Base-by-base conservation (phyloP, 2,329 filamentous ascomycete species). In the Helotiales sp. region DNA sequence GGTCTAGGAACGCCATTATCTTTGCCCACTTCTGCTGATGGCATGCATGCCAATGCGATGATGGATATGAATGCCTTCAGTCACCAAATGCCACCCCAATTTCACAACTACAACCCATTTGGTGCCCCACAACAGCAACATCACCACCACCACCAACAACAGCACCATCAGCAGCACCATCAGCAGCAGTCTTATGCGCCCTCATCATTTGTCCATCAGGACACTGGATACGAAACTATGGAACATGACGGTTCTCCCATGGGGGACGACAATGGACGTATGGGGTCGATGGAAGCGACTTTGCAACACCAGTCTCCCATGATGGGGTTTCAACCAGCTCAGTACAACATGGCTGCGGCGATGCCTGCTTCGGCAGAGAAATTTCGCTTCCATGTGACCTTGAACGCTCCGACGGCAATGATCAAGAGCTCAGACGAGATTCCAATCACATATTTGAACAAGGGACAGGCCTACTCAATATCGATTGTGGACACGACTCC, bases 321-420 rank as follows among this genome's bases (percentile, higher is more conserved):
- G 74, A 81, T 89, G 71, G 80, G 83, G 24, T 89, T 87, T 71
- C 87, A 87, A 64, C 80, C 84, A 1, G 81, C 80, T 13, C 82
- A 82, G 24, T 84, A 83, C 63, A 74, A 82, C 45, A 79, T 85
- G 75, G 74, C 80, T 13, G 81, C 85, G 75, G 73, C 79, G 1
- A 77, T 88, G 37, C 86, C 87, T 6, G 74, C 83, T 1, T 83
- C 84, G 0, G 86, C 84, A 10, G 89, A 92, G 74, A 91, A 90
- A 76, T 97, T 97, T 77, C 92, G 96, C 47, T 98, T 93, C 77
- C 92, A 96, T 77, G 91, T 93, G 60, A 96, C 93, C 0, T 81
- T 99, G 54, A 96, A 97, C 78, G 95, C 96, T 0, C 93, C 95
- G 2, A 99, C 96, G 0, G 96, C 96, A 7, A 99, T 98, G 96